Base-by-base conservation (phyloP, 2,329 filamentous ascomycete genomes). In the Monosporascus sp. region DNA sequence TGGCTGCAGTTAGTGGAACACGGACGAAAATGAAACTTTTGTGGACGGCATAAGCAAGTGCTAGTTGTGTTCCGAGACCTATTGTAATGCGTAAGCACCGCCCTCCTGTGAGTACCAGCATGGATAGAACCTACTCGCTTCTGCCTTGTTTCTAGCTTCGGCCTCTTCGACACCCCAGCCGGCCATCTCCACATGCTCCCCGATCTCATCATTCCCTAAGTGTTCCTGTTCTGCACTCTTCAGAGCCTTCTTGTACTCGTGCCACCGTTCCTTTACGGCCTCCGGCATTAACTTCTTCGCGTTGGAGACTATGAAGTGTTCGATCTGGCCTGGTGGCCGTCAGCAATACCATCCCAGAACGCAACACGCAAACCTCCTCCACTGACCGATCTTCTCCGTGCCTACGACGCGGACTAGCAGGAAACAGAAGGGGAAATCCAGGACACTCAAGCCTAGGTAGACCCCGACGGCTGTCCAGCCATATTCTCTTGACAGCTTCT, bases 391-490 rank as follows among this genome's bases (percentile, higher is more conserved):
- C 52, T 82, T 82, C 26, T 99, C 94, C 0, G 89, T 89, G 17
- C 94, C 94, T 2, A 96, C 80, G 50, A 85, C 75, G 53, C 87
- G 82, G 47, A 99, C 94, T 9, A 94, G 84, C 52, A 96, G 73
- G 74, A 96, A 99, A 74, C 93, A 97, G 68, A 97, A 89, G 0
- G 94, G 94, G 60, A 97, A 96, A 72, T 99, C 94, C 50, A 96
- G 74, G 38, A 89, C 87, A 43, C 89, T 92, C 52, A 99, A 74
- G 1, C 78, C 78, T 11, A 97, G 72, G 71, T 99, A 99, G 16
- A 99, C 89, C n/a, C 91, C 93, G 5, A 97, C 72, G 1, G 92
- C 92, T 3, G 89, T 82, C 91, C 92, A 97, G 41, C 94, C 94
- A 70, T 99, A 99, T 70, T 97, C 93, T 58, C 87, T 85, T 3